Conservation (phyloP, 2,329 filamentous ascomycete genomes). For the Venturia pyrina region DNA sequence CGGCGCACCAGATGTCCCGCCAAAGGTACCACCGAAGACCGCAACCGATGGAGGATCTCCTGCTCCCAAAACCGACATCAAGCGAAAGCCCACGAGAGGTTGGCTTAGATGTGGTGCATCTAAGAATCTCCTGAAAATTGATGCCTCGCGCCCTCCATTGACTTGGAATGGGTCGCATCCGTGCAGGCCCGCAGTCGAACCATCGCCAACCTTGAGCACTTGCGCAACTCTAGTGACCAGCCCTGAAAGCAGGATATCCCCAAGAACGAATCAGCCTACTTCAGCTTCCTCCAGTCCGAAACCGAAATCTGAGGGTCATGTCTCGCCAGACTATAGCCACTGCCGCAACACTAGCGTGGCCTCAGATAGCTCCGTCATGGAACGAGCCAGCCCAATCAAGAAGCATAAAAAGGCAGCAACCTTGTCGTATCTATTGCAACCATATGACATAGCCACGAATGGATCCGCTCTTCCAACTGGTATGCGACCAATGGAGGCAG, state of each 20-base stretch:
- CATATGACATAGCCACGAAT: not conserved
- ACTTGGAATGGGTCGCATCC: not conserved
- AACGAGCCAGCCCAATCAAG: not conserved
- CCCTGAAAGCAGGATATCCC: not conserved
- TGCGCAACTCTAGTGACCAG: slow-evolving; percentile 1
- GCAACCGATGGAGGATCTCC: not conserved
- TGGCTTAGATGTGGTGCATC: not conserved
- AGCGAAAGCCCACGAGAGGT: not conserved
- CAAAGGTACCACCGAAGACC: slow-evolving; percentile 10
- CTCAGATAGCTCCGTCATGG: not conserved
- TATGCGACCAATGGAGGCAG: slow-evolving; percentile 27
- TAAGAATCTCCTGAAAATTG: not conserved
- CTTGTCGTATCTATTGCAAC: not conserved
- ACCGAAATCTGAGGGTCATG: not conserved
- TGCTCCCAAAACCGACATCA: not conserved
- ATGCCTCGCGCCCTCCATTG: not conserved
- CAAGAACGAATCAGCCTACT: not conserved
- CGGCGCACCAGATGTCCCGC: not conserved
- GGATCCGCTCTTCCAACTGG: slow-evolving; percentile 22
- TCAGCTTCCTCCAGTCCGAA: not conserved
- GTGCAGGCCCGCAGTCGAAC: not conserved
- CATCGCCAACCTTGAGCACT: slow-evolving; percentile 3
- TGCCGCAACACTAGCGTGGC: not conserved
- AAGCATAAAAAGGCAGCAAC: not conserved
- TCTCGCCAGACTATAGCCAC: not conserved